Percentiles rank a stretch among this genome's conserved stretches.
These are phyloP conservation scores for Agaricales sp. DNA, from an alignment of 1,284 basidiomycete species.

Conservation along the genomic window DNA sequence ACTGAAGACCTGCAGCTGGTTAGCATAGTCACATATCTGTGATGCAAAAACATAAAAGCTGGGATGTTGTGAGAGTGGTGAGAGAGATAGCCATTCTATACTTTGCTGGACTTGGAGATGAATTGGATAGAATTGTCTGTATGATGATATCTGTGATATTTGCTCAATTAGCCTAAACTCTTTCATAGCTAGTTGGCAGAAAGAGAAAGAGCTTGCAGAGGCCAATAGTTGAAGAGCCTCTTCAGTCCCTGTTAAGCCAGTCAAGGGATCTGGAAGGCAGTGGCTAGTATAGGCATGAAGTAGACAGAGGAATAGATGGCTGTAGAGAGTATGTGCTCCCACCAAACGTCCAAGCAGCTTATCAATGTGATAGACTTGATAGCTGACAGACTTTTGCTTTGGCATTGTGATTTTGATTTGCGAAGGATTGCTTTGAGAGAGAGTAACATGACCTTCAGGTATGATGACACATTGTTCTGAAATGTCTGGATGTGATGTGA, in stretches of 20 bases:
- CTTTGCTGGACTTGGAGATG: slow-evolving; percentile 20
- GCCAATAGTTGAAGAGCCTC: slow-evolving; percentile 17
- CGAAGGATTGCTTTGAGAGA: neutral
- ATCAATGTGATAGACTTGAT: slow-evolving; percentile 14
- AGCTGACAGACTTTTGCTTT: neutral
- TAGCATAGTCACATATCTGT: slow-evolving; percentile 14
- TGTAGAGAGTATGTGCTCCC: slow-evolving; percentile 12
- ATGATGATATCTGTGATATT: slow-evolving; percentile 15
- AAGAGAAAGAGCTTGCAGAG: slow-evolving; percentile 15
- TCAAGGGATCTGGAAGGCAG: slow-evolving; percentile 20
- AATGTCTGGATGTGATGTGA: neutral
- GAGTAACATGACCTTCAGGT: neutral
- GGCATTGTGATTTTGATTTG: neutral
- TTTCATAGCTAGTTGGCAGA: slow-evolving; percentile 11
- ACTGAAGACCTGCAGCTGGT: slow-evolving; percentile 11
- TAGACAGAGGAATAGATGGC: slow-evolving; percentile 15
- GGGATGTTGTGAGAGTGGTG: slow-evolving; percentile 17
- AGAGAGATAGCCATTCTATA: slow-evolving; percentile 22
- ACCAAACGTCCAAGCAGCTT: slow-evolving; percentile 15
- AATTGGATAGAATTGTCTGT: slow-evolving; percentile 15
- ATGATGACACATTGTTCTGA: neutral
- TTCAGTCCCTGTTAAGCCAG: slow-evolving; percentile 18
- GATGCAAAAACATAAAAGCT: slow-evolving; percentile 11
- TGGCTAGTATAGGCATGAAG: slow-evolving; percentile 20
- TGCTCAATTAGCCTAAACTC: slow-evolving; percentile 11